Percentiles rank a stretch among this genome's conserved stretches.
These are phyloP conservation scores for Colletotrichum noveboracense DNA, from an alignment of 2,329 filamentous ascomycete genomes.

Conservation along the genomic window DNA sequence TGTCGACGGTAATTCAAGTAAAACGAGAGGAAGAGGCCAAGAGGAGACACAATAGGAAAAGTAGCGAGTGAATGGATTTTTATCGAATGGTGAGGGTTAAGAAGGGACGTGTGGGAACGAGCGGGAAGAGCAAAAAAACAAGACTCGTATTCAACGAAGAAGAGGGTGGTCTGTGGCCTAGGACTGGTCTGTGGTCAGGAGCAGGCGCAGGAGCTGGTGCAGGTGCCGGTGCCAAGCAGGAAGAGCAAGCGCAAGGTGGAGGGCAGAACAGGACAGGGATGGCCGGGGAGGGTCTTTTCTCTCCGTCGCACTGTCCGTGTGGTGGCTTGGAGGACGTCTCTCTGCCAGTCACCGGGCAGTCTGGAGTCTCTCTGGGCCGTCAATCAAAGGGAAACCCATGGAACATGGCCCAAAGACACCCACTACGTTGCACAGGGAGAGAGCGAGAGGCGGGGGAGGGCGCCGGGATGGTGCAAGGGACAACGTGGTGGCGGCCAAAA, in stretches of 20 bases:
- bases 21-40: background rate
- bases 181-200: background rate
- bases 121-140: conserved; percentile 17
- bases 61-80: conserved; percentile 10
- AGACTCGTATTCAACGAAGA: conserved; percentile 14
- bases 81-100: background rate
- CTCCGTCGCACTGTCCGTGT: conserved; percentile 11
- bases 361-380: background rate
- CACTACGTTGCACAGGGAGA: background rate
- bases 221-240: background rate
- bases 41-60: background rate
- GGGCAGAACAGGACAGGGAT: background rate
- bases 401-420: background rate
- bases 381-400: background rate
- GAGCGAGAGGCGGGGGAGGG: background rate
- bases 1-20: background rate
- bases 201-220: background rate
- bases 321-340: conserved; percentile 4
- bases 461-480: background rate
- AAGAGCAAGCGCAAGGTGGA: background rate
- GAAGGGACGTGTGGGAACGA: background rate
- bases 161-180: background rate
- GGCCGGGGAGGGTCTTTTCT: background rate
- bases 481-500: background rate
- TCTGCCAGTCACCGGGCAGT: background rate